phyloP scores from a whole-genome alignment of 2,329 filamentous ascomycete species.

The Arthroderma sp. region DNA sequence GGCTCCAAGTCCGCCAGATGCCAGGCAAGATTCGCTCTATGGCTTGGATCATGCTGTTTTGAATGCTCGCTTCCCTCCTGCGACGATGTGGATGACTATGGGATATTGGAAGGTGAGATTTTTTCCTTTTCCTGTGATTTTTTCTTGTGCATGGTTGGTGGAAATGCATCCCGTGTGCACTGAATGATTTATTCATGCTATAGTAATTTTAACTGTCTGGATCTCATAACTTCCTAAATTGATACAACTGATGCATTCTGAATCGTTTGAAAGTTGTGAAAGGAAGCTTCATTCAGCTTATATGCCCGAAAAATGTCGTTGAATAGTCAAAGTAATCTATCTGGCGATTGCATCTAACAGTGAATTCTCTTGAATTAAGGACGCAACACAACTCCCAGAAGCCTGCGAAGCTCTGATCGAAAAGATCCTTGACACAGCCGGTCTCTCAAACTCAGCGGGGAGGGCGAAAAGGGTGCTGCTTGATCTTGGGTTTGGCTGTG shows the following conservation, averaged over 20 bases:
- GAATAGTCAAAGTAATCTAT: too few relatives aligned
- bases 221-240: too few relatives aligned
- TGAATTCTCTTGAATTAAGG: slow-evolving; percentile 11
- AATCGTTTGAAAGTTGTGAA: too few relatives aligned
- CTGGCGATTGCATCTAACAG: too few relatives aligned
- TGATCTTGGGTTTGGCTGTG: slow-evolving; percentile 47
- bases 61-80: slow-evolving; percentile 35
- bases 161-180: too few relatives aligned
- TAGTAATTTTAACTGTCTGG: too few relatives aligned
- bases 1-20: background rate
- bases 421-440: slow-evolving; percentile 34
- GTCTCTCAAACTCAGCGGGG: slow-evolving; percentile 20
- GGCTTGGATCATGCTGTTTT: slow-evolving; percentile 44
- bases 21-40: slow-evolving; percentile 22
- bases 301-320: too few relatives aligned
- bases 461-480: slow-evolving; percentile 18
- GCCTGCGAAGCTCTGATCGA: slow-evolving; percentile 40
- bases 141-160: too few relatives aligned
- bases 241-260: too few relatives aligned
- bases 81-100: slow-evolving; percentile 52
- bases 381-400: slow-evolving; percentile 26
- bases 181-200: too few relatives aligned
- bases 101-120: slow-evolving; percentile 42
- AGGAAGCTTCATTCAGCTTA: too few relatives aligned
- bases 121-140: background rate